Evolutionary conservation across 257 asterid genomes (phyloP), one percentile per base, ranked within the genome.

Genomic region (Petunia secreta): DNA sequence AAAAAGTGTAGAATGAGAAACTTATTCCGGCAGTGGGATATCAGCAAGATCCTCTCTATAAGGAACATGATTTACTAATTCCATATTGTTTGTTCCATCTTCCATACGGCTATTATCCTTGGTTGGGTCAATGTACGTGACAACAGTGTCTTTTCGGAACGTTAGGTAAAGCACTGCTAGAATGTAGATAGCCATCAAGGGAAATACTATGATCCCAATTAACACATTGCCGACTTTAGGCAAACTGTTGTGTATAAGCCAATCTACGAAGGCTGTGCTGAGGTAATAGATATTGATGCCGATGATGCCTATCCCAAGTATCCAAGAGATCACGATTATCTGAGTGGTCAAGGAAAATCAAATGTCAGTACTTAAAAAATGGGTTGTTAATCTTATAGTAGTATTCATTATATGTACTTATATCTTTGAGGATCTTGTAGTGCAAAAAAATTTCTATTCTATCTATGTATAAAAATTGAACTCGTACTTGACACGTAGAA

Each of bases 221-320:
- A 93, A 90, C 46, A 95, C 87, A 60, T 89, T 92, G 55, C 87
- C 98, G 1, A 91, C 89, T 88, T 81, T 93, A 0, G 95, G 94
- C 76, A 95, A 80, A 83, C 55, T 65, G 81, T 92, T 95, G 85
- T 89, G 82, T 40, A 87, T 82, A 3, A 95, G 40, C 99, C 99
- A 93, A 10, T 38, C 94, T 0, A 93, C 91, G 8, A 92, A 95
- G 43, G 86, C 89, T 8, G 97, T 93, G 80, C 80, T 86, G 37
- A 95, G 75, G 71, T 92, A 95, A 83, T 95, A 95, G 39, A 95
- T 69, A 80, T 95, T 95, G 94, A 95, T 93, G 75, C 94, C 93
- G 0, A 95, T 92, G 84, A 95, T 95, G 66, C 96, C 94, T 1
- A 95, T 83, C 39, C 99, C 98, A 2, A 95, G 81, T 66, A 85